These are phyloP conservation scores for Geranium rotundifolium DNA, from an alignment of 345 rosid species.

Conservation along the genomic window DNA sequence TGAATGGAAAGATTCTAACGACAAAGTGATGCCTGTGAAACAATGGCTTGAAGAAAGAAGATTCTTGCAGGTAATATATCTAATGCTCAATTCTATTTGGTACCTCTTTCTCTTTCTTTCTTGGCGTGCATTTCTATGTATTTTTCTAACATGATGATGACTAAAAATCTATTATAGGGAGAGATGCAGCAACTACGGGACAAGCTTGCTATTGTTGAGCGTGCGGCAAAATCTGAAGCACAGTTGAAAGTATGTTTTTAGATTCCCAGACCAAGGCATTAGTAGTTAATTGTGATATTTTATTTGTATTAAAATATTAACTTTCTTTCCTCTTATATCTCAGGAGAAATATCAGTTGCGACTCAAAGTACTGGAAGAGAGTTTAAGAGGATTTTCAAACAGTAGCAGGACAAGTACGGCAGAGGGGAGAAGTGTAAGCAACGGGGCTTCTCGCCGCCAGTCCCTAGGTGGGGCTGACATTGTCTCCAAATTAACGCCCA, in stretches of 20 bases:
- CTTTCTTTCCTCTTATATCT: conserved; percentile 9
- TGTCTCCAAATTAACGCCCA: conserved; percentile 52
- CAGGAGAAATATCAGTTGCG: conserved; percentile 88
- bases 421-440: conserved; percentile 64
- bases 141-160: conserved; percentile 2
- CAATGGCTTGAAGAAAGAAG: conserved; percentile 98
- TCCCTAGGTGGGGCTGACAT: conserved; percentile 89
- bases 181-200: conserved; percentile 98
- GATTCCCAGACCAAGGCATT: conserved; percentile 2
- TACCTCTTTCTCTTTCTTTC: conserved; percentile 11
- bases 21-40: conserved; percentile 98
- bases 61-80: conserved; percentile 64
- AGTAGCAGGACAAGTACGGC: conserved; percentile 36
- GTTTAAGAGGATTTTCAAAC: conserved; percentile 63
- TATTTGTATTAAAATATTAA: conserved; percentile 9
- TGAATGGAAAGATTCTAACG: conserved; percentile 94
- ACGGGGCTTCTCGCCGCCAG: conserved; percentile 88
- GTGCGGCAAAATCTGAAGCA: conserved; percentile 96
- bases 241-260: conserved; percentile 57
- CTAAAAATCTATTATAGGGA: conserved; percentile 38
- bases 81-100: conserved; percentile 3
- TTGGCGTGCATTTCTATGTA: conserved; percentile 6
- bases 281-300: not conserved
- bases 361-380: conserved; percentile 85
- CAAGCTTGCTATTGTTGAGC: conserved; percentile 65